A percentile compares a stretch with the other conserved stretches of the same genome.
Evolutionary conservation across 2,329 filamentous ascomycete species (phyloP).

Genomic region (Incumbomyces delicatus): DNA sequence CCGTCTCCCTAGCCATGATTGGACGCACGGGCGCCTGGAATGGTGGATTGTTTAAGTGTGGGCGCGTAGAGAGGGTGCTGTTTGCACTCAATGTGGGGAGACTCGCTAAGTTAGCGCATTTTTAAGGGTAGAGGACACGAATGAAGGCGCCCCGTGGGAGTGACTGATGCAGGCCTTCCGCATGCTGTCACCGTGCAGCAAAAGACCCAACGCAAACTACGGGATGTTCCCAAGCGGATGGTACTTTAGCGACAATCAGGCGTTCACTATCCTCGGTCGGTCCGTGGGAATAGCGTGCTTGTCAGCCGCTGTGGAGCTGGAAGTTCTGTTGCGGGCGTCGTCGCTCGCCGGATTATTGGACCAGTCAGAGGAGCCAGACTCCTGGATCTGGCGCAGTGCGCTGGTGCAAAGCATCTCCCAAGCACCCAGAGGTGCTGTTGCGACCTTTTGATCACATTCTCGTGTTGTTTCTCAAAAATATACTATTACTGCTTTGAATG

Average conservation of each 20-base stretch:
- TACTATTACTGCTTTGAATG: no score
- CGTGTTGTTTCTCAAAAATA: no score
- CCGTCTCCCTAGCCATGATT: background rate
- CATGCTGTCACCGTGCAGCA: background rate
- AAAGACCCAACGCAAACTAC: background rate
- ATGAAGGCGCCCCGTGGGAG: background rate
- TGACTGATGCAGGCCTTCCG: constrained; percentile 1
- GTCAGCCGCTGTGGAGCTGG: constrained; percentile 5
- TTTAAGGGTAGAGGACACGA: background rate
- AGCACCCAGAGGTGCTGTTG: no score
- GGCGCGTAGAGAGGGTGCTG: constrained; percentile 3
- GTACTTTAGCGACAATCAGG: background rate
- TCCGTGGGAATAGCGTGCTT: background rate
- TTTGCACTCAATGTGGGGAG: background rate
- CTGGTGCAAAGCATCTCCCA: background rate
- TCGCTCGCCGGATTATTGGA: no score
- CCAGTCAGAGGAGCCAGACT: no score
- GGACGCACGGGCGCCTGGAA: background rate
- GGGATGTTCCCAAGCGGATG: background rate
- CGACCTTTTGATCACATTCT: background rate
- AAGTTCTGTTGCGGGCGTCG: no score
- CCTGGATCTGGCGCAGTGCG: background rate
- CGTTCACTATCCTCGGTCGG: background rate
- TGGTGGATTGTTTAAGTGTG: background rate
- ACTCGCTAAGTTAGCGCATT: constrained; percentile 3